Conservation (phyloP, 2,329 filamentous ascomycete genomes). For the Plectosphaerella sp. region DNA sequence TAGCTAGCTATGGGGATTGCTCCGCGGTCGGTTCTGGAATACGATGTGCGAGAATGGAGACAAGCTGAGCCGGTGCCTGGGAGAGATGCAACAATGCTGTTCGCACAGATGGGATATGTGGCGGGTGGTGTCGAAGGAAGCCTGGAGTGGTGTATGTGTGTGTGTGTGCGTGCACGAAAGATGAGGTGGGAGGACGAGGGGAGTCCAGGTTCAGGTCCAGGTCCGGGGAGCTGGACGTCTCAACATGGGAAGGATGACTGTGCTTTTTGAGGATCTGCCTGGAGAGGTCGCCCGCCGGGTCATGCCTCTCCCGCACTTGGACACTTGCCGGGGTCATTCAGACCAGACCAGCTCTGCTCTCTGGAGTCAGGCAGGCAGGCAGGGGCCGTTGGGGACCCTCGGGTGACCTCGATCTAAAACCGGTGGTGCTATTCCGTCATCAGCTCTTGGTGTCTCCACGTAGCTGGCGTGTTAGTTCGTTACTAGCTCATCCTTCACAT, state of each 20-base stretch:
- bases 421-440: too few species aligned
- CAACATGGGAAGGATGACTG: not conserved
- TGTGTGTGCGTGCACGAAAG: not conserved
- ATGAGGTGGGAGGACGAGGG: not conserved
- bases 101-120: not conserved
- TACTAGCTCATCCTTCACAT: too few species aligned
- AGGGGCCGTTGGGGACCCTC: not conserved
- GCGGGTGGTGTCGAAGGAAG: not conserved
- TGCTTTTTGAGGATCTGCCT: conserved; percentile 1
- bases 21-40: too few species aligned
- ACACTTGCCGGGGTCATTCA: not conserved
- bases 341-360: too few species aligned
- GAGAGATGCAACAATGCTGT: not conserved
- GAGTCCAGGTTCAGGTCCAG: not conserved
- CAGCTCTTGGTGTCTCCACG: too few species aligned
- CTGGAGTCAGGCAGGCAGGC: not conserved
- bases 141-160: not conserved
- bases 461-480: too few species aligned
- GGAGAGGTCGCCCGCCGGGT: not conserved
- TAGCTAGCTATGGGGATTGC: too few species aligned
- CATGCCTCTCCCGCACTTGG: not conserved
- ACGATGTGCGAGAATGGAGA: too few species aligned
- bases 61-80: too few species aligned
- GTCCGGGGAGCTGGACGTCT: not conserved
- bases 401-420: not conserved